Conservation (phyloP, 805 yeast species). For the Hanseniaspora clermontiae region DNA sequence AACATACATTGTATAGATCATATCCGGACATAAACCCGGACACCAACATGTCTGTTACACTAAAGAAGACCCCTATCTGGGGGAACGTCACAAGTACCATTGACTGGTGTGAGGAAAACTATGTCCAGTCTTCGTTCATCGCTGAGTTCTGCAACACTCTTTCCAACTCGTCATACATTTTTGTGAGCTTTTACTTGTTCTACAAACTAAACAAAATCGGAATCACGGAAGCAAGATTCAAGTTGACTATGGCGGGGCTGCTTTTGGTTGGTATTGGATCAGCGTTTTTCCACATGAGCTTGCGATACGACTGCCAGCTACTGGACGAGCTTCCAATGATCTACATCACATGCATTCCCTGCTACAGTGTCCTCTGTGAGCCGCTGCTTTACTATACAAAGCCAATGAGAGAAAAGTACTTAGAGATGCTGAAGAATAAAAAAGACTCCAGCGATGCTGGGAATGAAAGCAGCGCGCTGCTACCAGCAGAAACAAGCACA, state of each 20-base stretch:
- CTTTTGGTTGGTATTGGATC: conserved; percentile 83
- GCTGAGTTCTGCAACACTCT: conserved; percentile 85
- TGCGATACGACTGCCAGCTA: conserved; percentile 75
- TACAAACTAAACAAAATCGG: conserved; percentile 41
- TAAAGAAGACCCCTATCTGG: conserved; percentile 44
- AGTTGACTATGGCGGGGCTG: conserved; percentile 65
- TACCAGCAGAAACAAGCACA: neutral
- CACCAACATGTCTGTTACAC: conserved; percentile 37
- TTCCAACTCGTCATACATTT: conserved; percentile 52
- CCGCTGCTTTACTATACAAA: conserved; percentile 24
- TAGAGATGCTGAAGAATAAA: neutral
- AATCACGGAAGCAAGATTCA: conserved; percentile 47
- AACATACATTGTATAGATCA: neutral
- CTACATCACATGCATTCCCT: conserved; percentile 91
- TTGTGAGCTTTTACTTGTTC: conserved; percentile 52
- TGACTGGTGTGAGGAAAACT: conserved; percentile 98
- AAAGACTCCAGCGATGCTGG: neutral
- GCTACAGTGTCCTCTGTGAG: conserved; percentile 68
- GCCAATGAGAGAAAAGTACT: neutral
- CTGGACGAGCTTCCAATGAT: conserved; percentile 97
- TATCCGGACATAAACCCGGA: conserved; percentile 3
- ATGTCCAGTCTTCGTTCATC: conserved; percentile 68
- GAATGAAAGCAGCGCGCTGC: neutral
- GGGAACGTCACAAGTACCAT: conserved; percentile 84
- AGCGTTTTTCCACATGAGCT: conserved; percentile 94